Base-by-base conservation (phyloP, 1,284 basidiomycete species). In the Inonotus obliquus region DNA sequence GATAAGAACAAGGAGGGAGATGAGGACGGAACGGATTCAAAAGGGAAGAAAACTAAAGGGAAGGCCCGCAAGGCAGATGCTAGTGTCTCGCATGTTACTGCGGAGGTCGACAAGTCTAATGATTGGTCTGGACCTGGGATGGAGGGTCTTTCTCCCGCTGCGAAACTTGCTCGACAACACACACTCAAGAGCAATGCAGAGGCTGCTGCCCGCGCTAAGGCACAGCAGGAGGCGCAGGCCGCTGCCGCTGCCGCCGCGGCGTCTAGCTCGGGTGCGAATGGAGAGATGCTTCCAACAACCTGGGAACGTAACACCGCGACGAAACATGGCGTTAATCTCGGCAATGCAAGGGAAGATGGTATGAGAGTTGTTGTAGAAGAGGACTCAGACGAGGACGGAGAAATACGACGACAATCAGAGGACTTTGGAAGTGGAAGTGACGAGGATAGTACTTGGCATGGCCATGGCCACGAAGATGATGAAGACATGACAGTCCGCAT, bases 151-250 rank as follows among this genome's bases (percentile, higher is more conserved):
- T 93, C 91, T 66, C 96, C 96, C 2, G 96, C 96, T 29, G 96
- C 96, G 0, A 90, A 92, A 70, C 83, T 97, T 13, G 94, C 93
- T 0, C 76, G 94, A 49, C 92, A 95, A 72, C 95, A 98, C 73
- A 92, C 94, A 21, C 79, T 91, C 65, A 91, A 88, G 77, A 86
- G 82, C 60, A 91, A 90, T 66, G 92, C 92, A 1, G 91, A 94
- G 72, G 91, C 89, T 51, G 91, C 85, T 39, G 87, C 85, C 2
- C 83, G 75, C 67, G 86, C 84, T 5, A 87, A 89, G 68, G 82
- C 80, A 1, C 81, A 80, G 62, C 77, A 77, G 5, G 80, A 81
- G 59, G 75, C 75, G 0, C 74, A 72, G 17, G 72, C 74, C 23
- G 79, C 80, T 59, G 76, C 76, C 19, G 74, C 77, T 45, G 77